phyloP scores from a whole-genome alignment of 345 rosid species.

The Barbarea vulgaris region DNA sequence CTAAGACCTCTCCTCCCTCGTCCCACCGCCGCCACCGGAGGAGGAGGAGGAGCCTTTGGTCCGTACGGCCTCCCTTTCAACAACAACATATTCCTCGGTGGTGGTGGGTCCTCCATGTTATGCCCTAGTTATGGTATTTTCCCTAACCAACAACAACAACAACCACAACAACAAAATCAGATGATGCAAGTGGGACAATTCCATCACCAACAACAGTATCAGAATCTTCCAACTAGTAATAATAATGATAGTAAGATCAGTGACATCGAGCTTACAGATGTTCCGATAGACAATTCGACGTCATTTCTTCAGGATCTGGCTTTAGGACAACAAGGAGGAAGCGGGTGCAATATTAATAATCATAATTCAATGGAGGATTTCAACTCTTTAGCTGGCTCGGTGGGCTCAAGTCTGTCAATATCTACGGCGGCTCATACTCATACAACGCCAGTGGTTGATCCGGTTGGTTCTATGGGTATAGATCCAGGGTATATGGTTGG shows the following conservation, averaged over 20 bases:
- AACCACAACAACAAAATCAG: slow-evolving; percentile 39
- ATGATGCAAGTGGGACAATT: slow-evolving; percentile 37
- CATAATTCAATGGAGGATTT: slow-evolving; percentile 38
- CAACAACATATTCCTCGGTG: slow-evolving; percentile 30
- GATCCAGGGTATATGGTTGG: slow-evolving; percentile 52
- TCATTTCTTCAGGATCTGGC: slow-evolving; percentile 19
- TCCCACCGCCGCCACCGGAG: slow-evolving; percentile 48
- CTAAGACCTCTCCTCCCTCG: slow-evolving; percentile 95
- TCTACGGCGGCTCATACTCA: slow-evolving; percentile 35
- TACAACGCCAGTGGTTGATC: slow-evolving; percentile 28
- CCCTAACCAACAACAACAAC: slow-evolving; percentile 37
- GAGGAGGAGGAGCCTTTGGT: slow-evolving; percentile 15
- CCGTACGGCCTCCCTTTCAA: slow-evolving; percentile 37
- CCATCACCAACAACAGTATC: slow-evolving; percentile 39
- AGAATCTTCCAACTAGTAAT: slow-evolving; percentile 24
- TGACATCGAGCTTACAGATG: slow-evolving; percentile 30
- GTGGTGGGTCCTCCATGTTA: slow-evolving; percentile 36
- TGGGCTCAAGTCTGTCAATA: slow-evolving; percentile 51
- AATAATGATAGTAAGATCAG: not conserved
- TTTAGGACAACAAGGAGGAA: slow-evolving; percentile 39
- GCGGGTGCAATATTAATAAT: slow-evolving; percentile 2
- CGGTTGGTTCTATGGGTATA: slow-evolving; percentile 45
- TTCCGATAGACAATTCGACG: slow-evolving; percentile 1
- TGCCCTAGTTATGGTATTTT: slow-evolving; percentile 37
- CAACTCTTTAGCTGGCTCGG: slow-evolving; percentile 50